phyloP scores from a whole-genome alignment of 2,329 filamentous ascomycete genomes.

The Ophiobolus disseminans region DNA sequence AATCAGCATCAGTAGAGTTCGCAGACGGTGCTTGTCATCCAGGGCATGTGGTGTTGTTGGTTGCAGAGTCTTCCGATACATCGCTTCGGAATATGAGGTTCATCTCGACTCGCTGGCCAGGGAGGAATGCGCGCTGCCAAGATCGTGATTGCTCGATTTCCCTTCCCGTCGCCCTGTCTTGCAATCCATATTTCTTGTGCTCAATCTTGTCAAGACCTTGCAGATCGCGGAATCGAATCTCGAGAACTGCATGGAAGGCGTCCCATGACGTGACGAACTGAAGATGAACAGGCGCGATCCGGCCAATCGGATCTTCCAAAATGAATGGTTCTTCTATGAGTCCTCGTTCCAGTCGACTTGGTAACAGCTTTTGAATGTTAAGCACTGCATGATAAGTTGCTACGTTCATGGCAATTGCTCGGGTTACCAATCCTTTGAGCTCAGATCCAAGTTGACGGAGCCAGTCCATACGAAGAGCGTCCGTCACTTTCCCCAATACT shows the following conservation, averaged over 20 bases:
- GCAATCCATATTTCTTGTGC: slow-evolving; percentile 16
- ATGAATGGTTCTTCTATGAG: slow-evolving; percentile 21
- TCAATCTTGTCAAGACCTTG: slow-evolving; percentile 17
- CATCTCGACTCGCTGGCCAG: slow-evolving; percentile 22
- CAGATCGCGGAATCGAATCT: slow-evolving; percentile 16
- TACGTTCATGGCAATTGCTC: slow-evolving; percentile 10
- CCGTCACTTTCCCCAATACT: not conserved
- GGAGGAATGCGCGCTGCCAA: slow-evolving; percentile 15
- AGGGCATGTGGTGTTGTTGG: slow-evolving; percentile 7
- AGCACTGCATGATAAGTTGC: slow-evolving; percentile 9
- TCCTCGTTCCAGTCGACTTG: slow-evolving; percentile 8
- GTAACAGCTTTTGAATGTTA: slow-evolving; percentile 10
- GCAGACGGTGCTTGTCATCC: slow-evolving; percentile 7
- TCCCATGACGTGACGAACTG: slow-evolving; percentile 23
- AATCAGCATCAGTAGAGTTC: not conserved
- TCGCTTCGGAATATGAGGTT: not conserved
- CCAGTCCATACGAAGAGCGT: slow-evolving; percentile 11
- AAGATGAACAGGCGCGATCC: slow-evolving; percentile 21
- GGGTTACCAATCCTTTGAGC: slow-evolving; percentile 9
- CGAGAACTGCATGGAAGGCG: slow-evolving; percentile 18
- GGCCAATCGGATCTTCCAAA: slow-evolving; percentile 23
- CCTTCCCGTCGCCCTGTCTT: slow-evolving; percentile 14
- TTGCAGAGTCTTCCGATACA: not conserved
- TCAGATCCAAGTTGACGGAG: slow-evolving; percentile 12
- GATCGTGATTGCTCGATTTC: slow-evolving; percentile 6